Base-by-base conservation (phyloP, 2,329 filamentous ascomycete genomes). In the Colletotrichum chrysophilum region DNA sequence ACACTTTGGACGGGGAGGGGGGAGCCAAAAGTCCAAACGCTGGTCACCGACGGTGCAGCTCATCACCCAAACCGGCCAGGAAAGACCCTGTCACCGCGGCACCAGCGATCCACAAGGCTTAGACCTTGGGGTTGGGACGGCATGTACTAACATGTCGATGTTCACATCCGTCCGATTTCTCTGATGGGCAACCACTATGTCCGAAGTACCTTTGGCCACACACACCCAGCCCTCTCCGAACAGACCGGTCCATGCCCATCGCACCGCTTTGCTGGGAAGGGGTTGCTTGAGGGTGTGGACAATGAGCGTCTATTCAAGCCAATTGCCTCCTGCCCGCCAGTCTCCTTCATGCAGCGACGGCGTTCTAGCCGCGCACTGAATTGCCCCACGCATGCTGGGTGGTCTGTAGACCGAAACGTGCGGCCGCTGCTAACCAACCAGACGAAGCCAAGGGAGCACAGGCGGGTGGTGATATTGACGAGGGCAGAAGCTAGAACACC, bases 61-160 rank as follows among this genome's bases (percentile, higher is more conserved):
- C 62, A 24, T n/a, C n/a, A 67, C 64, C 32, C 38, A 62, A 52
- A 14, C 2, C 24, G 26, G 32, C 68, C 69, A 32, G 61, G 62
- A 26, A 43, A 55, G 32, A 38, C 70, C 70, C 70, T 74, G 64
- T 65, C 58, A 72, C 34, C 48, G 7, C 34, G 34, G 61, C 36
- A 38, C 30, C 34, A 66, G 30, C 55, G 66, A 26, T 64, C 70
- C 74, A 69, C 70, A 76, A 74, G 74, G 74, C 70, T 74, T 74
- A 76, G 70, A 58, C 56, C 43, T 65, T 28, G 66, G 66, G 55
- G 28, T 70, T 62, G 56, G 71, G 66, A 64, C 32, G 36, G 43
- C 30, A 34, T 36, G 28, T 32, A 60, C 70, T 56, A 66, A 66
- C 14, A 38, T 62, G 21, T 70, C 58, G 28, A 36, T 73, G 65